These are phyloP conservation scores for Oryza longistaminata DNA, from an alignment of 176 grass and related monocot genomes.

Conservation along the genomic window DNA sequence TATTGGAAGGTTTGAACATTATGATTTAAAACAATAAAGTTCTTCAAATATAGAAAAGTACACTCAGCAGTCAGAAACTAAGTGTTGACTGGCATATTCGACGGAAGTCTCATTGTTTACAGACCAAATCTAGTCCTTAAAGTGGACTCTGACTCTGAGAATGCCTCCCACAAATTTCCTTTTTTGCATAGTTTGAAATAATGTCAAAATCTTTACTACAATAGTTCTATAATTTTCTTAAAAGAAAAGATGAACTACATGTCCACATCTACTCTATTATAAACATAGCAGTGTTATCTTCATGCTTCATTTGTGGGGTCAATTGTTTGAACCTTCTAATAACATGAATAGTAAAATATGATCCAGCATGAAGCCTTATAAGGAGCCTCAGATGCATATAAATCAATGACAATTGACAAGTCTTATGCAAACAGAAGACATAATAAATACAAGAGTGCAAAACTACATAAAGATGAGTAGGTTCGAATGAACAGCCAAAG, in stretches of 20 bases:
- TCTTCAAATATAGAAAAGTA: neutral
- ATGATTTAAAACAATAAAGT: neutral
- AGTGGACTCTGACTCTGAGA: neutral
- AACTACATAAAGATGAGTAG: no score
- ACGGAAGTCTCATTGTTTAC: neutral
- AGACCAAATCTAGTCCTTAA: neutral
- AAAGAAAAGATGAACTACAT: no score
- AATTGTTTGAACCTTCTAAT: slow-evolving; percentile 20
- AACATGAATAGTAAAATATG: neutral
- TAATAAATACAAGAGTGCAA: neutral
- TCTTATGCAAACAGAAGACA: neutral
- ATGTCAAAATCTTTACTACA: neutral
- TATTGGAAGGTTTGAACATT: neutral
- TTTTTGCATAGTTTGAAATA: neutral
- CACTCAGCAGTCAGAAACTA: neutral
- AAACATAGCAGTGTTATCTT: neutral
- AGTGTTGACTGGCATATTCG: neutral
- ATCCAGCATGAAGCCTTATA: neutral
- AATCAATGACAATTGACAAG: neutral
- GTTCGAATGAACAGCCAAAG: neutral
- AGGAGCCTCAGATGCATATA: neutral
- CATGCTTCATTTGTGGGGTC: neutral
- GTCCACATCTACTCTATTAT: neutral
- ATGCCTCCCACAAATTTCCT: neutral
- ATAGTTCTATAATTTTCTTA: neutral